Evolutionary conservation across 805 yeast genomes (phyloP).

Genomic region (Groenewaldozyma tartarivorans): DNA sequence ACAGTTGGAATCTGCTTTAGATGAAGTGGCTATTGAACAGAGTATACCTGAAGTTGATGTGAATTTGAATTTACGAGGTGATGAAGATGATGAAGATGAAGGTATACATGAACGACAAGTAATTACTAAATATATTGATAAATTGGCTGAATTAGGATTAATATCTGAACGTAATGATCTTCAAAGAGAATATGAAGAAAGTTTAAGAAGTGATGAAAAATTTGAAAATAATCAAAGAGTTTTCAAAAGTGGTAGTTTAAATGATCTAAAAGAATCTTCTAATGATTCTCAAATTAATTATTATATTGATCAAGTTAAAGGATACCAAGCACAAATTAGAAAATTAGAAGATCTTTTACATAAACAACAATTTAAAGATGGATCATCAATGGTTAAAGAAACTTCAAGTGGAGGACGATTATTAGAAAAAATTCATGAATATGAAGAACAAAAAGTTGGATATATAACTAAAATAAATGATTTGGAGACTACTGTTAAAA

Average conservation of each 20-base stretch:
- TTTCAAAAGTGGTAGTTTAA: not conserved
- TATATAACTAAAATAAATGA: conserved; percentile 35
- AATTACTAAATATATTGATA: not conserved
- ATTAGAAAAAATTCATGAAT: not conserved
- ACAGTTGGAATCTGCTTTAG: not conserved
- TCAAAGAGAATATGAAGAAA: not conserved
- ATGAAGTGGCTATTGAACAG: conserved; percentile 4
- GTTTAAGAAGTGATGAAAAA: not conserved
- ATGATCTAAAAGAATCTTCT: not conserved
- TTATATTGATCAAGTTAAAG: not conserved
- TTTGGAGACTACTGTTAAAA: conserved; percentile 23
- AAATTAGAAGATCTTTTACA: not conserved
- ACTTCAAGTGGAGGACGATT: not conserved
- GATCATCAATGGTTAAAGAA: too few relatives aligned
- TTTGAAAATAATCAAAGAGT: not conserved
- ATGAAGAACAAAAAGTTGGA: conserved; percentile 1
- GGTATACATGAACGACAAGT: not conserved
- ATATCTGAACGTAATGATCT: not conserved
- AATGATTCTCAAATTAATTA: not conserved
- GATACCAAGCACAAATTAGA: not conserved
- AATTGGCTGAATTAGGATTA: not conserved
- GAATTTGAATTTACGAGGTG: conserved; percentile 13
- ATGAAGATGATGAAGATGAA: conserved; percentile 18
- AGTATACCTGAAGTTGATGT: conserved; percentile 16
- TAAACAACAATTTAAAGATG: not conserved